Conservation (phyloP, 2,329 filamentous ascomycete genomes). For the Fonsecaea erecta region DNA sequence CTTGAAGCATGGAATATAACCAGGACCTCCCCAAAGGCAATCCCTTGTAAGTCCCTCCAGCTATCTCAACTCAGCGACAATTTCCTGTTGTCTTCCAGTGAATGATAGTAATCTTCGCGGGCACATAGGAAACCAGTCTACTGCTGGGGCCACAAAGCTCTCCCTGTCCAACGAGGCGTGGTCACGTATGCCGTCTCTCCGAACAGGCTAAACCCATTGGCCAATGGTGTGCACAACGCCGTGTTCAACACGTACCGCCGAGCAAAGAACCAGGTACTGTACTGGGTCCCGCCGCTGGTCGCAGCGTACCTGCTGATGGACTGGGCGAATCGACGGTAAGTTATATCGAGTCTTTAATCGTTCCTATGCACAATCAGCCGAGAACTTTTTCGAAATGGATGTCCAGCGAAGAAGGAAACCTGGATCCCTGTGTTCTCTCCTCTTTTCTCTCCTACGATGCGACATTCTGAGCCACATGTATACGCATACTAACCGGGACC, state of each 20-base stretch:
- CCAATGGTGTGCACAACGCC: conserved; percentile 75
- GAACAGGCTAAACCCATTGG: conserved; percentile 88
- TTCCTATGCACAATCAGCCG: neutral
- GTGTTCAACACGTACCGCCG: conserved; percentile 96
- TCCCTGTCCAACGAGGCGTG: conserved; percentile 63
- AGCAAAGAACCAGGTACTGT: conserved; percentile 82
- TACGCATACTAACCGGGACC: neutral
- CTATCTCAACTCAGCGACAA: neutral
- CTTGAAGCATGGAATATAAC: conserved; percentile 30
- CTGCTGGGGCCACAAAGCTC: conserved; percentile 28
- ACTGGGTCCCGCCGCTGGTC: conserved; percentile 79
- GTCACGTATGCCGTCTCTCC: conserved; percentile 74
- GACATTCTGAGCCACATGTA: neutral
- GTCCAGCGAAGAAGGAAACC: conserved; percentile 64
- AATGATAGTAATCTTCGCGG: neutral
- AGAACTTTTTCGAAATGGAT: neutral
- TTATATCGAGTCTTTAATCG: neutral
- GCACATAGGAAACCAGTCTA: conserved; percentile 22
- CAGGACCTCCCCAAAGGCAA: conserved; percentile 27
- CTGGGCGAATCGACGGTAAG: conserved; percentile 65
- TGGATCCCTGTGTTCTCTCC: conserved; percentile 52
- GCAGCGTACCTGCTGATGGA: conserved; percentile 79
- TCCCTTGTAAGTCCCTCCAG: neutral
- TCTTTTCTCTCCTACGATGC: conserved; percentile 3
- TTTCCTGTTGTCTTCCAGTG: neutral